Percentiles rank a stretch among this genome's conserved stretches.
phyloP scores from a whole-genome alignment of 139 green algal species.

The Picochlorum sp. region DNA sequence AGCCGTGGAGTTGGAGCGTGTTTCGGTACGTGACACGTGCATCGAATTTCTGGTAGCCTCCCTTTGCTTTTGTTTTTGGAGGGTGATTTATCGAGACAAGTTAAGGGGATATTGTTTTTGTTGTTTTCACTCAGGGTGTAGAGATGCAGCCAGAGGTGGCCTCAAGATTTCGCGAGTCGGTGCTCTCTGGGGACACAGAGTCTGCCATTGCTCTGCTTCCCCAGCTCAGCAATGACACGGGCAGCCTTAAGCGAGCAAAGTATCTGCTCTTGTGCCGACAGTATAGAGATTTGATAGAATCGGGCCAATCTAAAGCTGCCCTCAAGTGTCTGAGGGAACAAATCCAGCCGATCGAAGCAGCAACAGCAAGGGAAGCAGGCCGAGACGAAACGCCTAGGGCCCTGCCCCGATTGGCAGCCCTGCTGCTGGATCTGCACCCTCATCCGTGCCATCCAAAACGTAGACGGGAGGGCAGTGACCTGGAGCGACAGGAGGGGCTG shows the following conservation, averaged over 20 bases:
- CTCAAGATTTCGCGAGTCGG: slow-evolving; percentile 30
- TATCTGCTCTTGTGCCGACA: slow-evolving; percentile 50
- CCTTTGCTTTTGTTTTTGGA: too few relatives aligned
- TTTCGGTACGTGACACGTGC: slow-evolving; percentile 33
- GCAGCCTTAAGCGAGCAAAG: slow-evolving; percentile 12
- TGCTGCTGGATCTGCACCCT: slow-evolving; percentile 4
- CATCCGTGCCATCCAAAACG: background rate
- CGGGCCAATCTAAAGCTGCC: slow-evolving; percentile 7
- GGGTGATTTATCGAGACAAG: too few relatives aligned
- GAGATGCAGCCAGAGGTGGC: slow-evolving; percentile 52
- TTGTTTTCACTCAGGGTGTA: slow-evolving; percentile 1
- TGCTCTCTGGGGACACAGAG: slow-evolving; percentile 49
- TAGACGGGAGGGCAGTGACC: background rate
- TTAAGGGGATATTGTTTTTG: slow-evolving; percentile 6
- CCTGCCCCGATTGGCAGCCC: slow-evolving; percentile 27
- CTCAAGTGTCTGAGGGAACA: slow-evolving; percentile 29
- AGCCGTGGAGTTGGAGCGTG: slow-evolving; percentile 32
- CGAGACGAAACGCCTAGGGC: background rate
- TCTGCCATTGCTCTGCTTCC: slow-evolving; percentile 44
- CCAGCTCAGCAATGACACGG: slow-evolving; percentile 8
- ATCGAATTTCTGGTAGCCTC: background rate
- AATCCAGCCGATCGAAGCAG: slow-evolving; percentile 26
- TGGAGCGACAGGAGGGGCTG: slow-evolving; percentile 13
- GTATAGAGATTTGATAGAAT: slow-evolving; percentile 37
- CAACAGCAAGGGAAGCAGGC: background rate